A percentile compares a stretch with the other conserved stretches of the same genome.
Evolutionary conservation across 2,329 filamentous ascomycete genomes (phyloP).

Genomic region (Colletotrichum phormii): DNA sequence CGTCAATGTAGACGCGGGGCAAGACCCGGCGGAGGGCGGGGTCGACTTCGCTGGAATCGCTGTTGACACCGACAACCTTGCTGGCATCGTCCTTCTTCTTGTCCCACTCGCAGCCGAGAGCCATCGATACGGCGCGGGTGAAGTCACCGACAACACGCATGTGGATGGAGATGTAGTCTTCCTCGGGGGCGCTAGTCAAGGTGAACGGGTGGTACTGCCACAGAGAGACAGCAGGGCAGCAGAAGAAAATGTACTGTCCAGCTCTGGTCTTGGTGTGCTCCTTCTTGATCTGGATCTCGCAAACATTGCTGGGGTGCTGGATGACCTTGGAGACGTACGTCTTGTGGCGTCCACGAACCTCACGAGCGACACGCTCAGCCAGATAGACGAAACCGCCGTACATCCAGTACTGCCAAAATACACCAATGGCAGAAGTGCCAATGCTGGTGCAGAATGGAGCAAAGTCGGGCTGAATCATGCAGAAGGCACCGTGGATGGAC

Average conservation of each 20-base stretch:
- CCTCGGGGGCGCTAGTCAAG: slow-evolving; percentile 86
- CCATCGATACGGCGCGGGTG: slow-evolving; percentile 75
- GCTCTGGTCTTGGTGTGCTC: slow-evolving; percentile 84
- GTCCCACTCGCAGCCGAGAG: slow-evolving; percentile 81
- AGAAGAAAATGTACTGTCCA: slow-evolving; percentile 90
- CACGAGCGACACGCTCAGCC: slow-evolving; percentile 81
- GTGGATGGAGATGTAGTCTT: slow-evolving; percentile 91
- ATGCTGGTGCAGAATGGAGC: slow-evolving; percentile 81
- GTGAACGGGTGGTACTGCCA: slow-evolving; percentile 94
- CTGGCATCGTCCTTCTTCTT: slow-evolving; percentile 67
- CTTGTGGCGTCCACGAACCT: slow-evolving; percentile 83
- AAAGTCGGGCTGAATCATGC: slow-evolving; percentile 89
- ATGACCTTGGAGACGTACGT: slow-evolving; percentile 91
- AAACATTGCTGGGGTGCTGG: slow-evolving; percentile 88
- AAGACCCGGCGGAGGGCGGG: slow-evolving; percentile 79
- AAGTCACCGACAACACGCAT: slow-evolving; percentile 87
- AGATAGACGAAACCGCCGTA: slow-evolving; percentile 85
- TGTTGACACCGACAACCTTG: slow-evolving; percentile 76
- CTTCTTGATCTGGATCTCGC: slow-evolving; percentile 93
- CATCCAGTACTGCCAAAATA: slow-evolving; percentile 93
- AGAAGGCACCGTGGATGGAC: slow-evolving; percentile 90
- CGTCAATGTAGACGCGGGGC: slow-evolving; percentile 84
- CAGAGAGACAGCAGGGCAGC: slow-evolving; percentile 85
- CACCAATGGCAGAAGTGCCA: slow-evolving; percentile 73
- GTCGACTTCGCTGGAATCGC: slow-evolving; percentile 70